phyloP scores from a whole-genome alignment of 306 rosid species.

The Heteromeles arbutifolia region DNA sequence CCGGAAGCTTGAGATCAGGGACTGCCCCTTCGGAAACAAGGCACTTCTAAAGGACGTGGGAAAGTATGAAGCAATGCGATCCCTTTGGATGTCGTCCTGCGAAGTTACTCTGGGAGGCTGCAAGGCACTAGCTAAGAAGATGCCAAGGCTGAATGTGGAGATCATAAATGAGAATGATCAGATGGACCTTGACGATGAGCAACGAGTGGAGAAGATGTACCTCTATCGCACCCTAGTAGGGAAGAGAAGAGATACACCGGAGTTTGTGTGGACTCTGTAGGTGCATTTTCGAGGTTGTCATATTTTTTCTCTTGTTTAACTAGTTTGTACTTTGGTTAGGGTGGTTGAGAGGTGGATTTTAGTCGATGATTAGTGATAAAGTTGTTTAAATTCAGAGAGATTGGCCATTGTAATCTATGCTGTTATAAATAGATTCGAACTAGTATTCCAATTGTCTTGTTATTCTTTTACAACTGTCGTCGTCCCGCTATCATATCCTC shows the following conservation, averaged over 20 bases:
- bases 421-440: constrained; percentile 13
- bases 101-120: constrained; percentile 75
- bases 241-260: constrained; percentile 74
- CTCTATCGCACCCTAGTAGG: constrained; percentile 76
- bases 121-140: constrained; percentile 61
- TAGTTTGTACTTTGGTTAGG: constrained; percentile 49
- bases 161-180: constrained; percentile 62
- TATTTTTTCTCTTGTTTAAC: constrained; percentile 26
- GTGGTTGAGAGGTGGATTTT: constrained; percentile 39
- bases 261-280: constrained; percentile 82
- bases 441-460: not conserved
- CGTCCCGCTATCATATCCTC: not conserved
- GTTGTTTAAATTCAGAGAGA: constrained; percentile 9
- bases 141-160: constrained; percentile 86
- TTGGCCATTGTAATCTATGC: constrained; percentile 20
- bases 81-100: constrained; percentile 99
- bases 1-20: constrained; percentile 89
- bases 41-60: constrained; percentile 85
- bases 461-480: not conserved
- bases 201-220: constrained; percentile 77
- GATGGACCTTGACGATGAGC: constrained; percentile 40
- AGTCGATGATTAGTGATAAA: constrained; percentile 22
- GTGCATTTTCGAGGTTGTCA: constrained; percentile 16
- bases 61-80: constrained; percentile 99
- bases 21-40: constrained; percentile 70